Base-by-base conservation (phyloP, 139 green algal species). In the Tetratostichococcus sp. region DNA sequence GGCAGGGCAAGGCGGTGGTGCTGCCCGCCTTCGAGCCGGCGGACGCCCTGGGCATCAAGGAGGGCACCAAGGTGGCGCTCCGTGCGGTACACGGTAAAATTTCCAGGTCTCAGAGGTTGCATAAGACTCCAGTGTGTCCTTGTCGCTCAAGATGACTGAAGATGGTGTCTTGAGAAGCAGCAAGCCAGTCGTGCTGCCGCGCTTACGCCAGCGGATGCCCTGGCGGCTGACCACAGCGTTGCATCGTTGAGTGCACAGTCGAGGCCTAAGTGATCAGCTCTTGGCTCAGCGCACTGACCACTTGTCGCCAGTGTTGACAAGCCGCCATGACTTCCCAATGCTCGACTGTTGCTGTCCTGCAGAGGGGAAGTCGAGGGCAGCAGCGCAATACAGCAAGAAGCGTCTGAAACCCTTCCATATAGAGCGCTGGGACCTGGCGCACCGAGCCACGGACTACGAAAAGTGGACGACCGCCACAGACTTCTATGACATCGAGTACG, bases 341-440 rank as follows among this genome's bases (percentile, higher is more conserved):
- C n/a, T n/a, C n/a, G n/a, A n/a, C n/a, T n/a, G n/a, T n/a, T n/a
- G n/a, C n/a, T n/a, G n/a, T n/a, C n/a, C n/a, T n/a, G 50, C 50
- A 62, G 59, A 65, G 25, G 77, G 77, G 57, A 85, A 86, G 76
- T 65, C 77, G 8, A 43, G 74, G 4, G 81, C 81, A 28, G 79
- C 72, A 5, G 31, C 43, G 23, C 84, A 84, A 78, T 86, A 76
- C 57, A 77, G 78, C 67, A 79, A 86, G 59, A 79, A 79, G 6
- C 67, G 81, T 30, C 77, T 86, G 43, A 85, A 85, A 66, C 50
- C 81, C 2, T 86, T 86, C 70, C 81, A 86, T 65, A 82, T 75
- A 14, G 81, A 85, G 70, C 69, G 74, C n/a, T 86, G 85, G 62
- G 59, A 73, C 34, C 73, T 74, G 42, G 81, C 78, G 2, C 81